phyloP scores from a whole-genome alignment of 2,329 filamentous ascomycete species.

The Tolypocladium guangdongense region DNA sequence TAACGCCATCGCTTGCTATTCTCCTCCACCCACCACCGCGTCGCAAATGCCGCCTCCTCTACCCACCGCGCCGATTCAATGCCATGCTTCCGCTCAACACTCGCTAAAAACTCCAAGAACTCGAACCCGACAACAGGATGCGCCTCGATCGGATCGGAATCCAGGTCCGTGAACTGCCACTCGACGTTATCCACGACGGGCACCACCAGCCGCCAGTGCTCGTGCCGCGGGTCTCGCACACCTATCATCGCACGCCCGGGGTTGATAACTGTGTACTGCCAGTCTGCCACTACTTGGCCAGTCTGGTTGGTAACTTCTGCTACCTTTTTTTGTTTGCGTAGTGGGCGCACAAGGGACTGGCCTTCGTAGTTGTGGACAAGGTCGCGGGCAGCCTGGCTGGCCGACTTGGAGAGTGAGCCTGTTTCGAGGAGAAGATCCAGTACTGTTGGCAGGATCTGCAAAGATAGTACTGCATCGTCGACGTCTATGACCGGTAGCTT shows the following conservation, averaged over 20 bases:
- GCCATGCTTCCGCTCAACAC: constrained; percentile 10
- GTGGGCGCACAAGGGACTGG: constrained; percentile 21
- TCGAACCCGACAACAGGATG: constrained; percentile 14
- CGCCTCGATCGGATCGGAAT: constrained; percentile 17
- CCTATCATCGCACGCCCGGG: constrained; percentile 21
- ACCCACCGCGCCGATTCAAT: constrained; percentile 17
- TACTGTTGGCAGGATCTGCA: constrained; percentile 22
- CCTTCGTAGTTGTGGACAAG: constrained; percentile 22
- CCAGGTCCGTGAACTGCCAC: constrained; percentile 18
- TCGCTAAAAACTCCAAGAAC: constrained; percentile 9
- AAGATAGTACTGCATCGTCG: constrained; percentile 18
- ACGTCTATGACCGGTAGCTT: constrained; percentile 19
- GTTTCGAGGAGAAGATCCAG: constrained; percentile 22
- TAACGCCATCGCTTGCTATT: constrained; percentile 23
- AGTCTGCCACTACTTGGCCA: constrained; percentile 15
- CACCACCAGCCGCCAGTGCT: constrained; percentile 18
- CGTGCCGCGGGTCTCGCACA: constrained; percentile 19
- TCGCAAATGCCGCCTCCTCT: constrained; percentile 21
- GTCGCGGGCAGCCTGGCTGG: constrained; percentile 14
- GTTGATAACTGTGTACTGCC: constrained; percentile 23
- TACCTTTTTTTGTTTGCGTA: constrained; percentile 6
- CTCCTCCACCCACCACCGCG: constrained; percentile 23
- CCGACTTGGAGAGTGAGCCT: constrained; percentile 17
- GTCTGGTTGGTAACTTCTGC: constrained; percentile 6
- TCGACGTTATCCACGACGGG: constrained; percentile 19